A percentile compares a stretch with the other conserved stretches of the same genome.
phyloP scores from a whole-genome alignment of 1,284 basidiomycete species.

The Sporisorium iseilematis-ciliati region DNA sequence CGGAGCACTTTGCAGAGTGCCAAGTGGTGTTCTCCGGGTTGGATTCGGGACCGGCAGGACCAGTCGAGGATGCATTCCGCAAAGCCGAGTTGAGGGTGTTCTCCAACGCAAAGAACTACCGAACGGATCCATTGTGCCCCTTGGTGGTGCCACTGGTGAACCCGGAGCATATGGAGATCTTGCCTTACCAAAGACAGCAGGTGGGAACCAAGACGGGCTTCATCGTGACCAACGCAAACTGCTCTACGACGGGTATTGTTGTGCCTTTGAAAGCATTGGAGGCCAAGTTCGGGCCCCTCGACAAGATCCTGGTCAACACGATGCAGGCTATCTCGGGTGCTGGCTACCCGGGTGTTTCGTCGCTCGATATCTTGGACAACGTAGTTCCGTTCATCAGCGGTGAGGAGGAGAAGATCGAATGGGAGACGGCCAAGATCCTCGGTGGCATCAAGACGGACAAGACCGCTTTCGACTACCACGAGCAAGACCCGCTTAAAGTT shows the following conservation, averaged over 20 bases:
- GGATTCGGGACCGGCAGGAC: constrained; percentile 92
- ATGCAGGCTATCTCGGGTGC: constrained; percentile 98
- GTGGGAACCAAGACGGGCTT: constrained; percentile 79
- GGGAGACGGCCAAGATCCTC: constrained; percentile 97
- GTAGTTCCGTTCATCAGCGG: constrained; percentile 93
- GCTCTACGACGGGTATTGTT: constrained; percentile 93
- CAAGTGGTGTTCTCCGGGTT: constrained; percentile 92
- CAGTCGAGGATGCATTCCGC: constrained; percentile 90
- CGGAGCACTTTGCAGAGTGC: constrained; percentile 84
- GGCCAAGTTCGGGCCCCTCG: constrained; percentile 90
- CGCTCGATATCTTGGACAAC: constrained; percentile 95
- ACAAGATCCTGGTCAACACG: constrained; percentile 89
- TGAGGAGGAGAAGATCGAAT: constrained; percentile 93
- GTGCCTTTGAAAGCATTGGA: constrained; percentile 93
- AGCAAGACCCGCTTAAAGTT: constrained; percentile 81
- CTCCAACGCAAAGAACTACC: constrained; percentile 97
- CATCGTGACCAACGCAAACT: constrained; percentile 99
- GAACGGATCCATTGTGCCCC: constrained; percentile 92
- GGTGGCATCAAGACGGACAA: constrained; percentile 72
- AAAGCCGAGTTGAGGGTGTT: constrained; percentile 90
- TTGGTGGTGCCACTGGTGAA: constrained; percentile 98
- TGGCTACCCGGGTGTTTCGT: constrained; percentile 93
- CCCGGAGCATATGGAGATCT: constrained; percentile 84
- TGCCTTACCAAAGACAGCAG: constrained; percentile 81
- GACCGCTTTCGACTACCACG: constrained; percentile 83